Conservation (phyloP, 2,329 filamentous ascomycete genomes). For the Fusarium vanettenii region DNA sequence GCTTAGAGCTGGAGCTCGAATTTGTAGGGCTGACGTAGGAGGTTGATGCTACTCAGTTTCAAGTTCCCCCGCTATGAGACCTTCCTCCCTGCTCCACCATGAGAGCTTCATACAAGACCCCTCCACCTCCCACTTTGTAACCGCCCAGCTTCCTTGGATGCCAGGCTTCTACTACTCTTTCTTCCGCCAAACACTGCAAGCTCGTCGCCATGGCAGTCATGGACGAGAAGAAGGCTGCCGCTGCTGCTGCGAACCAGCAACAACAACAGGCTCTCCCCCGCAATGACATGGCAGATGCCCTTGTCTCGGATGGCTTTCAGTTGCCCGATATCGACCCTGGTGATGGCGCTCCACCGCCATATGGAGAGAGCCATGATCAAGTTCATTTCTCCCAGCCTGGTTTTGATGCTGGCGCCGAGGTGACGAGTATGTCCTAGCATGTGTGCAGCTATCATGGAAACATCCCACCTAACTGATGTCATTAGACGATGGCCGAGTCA, state of each 20-base stretch:
- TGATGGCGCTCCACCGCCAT: conserved; percentile 64
- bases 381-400: conserved; percentile 71
- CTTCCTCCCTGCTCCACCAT: conserved; percentile 1
- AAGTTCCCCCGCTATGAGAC: conserved; percentile 5
- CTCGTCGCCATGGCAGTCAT: conserved; percentile 41
- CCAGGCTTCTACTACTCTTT: neutral
- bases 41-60: neutral
- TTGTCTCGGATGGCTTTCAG: conserved; percentile 54
- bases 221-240: conserved; percentile 43
- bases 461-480: conserved; percentile 27
- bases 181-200: neutral
- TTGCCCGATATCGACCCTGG: conserved; percentile 55
- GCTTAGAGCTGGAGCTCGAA: neutral
- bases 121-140: neutral
- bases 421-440: conserved; percentile 58
- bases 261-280: conserved; percentile 21
- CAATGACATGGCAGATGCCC: conserved; percentile 40
- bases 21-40: conserved; percentile 4
- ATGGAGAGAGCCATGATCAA: conserved; percentile 67
- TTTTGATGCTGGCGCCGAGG: conserved; percentile 69
- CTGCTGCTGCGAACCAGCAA: conserved; percentile 37
- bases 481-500: conserved; percentile 78
- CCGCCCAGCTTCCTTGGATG: conserved; percentile 6
- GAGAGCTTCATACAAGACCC: conserved; percentile 11
- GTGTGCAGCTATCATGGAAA: neutral